Percentiles rank a stretch among this genome's conserved stretches.
These are phyloP conservation scores for Pelargonium myrrhifolium DNA, from an alignment of 441 rosid genomes.

Conservation along the genomic window DNA sequence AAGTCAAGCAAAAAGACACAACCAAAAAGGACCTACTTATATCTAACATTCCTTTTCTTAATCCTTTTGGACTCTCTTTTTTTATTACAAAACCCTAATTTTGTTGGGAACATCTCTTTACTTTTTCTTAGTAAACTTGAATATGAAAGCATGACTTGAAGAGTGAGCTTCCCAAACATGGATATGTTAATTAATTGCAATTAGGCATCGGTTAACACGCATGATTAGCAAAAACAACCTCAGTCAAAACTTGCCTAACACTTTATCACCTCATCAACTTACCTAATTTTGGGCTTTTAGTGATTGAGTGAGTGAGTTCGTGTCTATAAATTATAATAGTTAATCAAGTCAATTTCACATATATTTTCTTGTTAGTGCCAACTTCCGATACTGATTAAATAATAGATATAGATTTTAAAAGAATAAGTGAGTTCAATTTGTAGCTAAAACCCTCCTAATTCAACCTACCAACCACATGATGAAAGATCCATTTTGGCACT, in stretches of 20 bases:
- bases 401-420: not conserved
- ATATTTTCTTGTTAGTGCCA: not conserved
- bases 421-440: not conserved
- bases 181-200: constrained; percentile 21
- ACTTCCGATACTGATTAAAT: not conserved
- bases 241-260: constrained; percentile 34
- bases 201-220: constrained; percentile 6
- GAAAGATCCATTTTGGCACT: not conserved
- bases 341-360: constrained; percentile 4
- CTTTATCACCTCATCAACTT: constrained; percentile 12
- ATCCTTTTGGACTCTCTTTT: not conserved
- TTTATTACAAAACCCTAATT: constrained; percentile 11
- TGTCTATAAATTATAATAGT: not conserved
- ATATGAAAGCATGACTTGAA: constrained; percentile 3
- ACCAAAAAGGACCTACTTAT: constrained; percentile 6
- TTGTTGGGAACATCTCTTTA: constrained; percentile 14
- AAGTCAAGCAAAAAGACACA: constrained; percentile 2
- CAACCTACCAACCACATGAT: not conserved
- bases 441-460: not conserved
- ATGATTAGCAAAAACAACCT: constrained; percentile 13
- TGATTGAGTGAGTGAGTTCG: not conserved
- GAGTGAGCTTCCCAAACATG: constrained; percentile 17
- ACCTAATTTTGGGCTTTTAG: constrained; percentile 15
- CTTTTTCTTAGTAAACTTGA: constrained; percentile 11
- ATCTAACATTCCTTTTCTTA: constrained; percentile 4